phyloP scores from a whole-genome alignment of 2,329 filamentous ascomycete genomes.

The Verticillium longisporum region DNA sequence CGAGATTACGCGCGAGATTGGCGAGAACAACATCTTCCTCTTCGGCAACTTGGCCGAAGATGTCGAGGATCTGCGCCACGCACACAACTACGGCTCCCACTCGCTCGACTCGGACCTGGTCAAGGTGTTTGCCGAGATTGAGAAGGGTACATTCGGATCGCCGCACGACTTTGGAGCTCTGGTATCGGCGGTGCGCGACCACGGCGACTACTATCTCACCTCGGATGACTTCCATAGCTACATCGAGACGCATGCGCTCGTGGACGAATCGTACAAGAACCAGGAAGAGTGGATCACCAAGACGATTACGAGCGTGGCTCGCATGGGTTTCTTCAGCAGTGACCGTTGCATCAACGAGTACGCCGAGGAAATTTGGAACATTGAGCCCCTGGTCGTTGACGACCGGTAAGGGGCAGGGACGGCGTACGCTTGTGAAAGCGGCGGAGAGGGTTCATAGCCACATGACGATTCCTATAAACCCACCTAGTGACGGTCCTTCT shows the following conservation, averaged over 20 bases:
- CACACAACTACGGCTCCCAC: constrained; percentile 78
- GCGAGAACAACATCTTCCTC: constrained; percentile 96
- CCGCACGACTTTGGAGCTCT: constrained; percentile 73
- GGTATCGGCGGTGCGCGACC: constrained; percentile 77
- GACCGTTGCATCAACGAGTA: constrained; percentile 97
- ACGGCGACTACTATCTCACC: constrained; percentile 96
- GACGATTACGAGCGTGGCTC: constrained; percentile 77
- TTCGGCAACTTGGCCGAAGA: constrained; percentile 95
- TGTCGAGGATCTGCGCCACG: constrained; percentile 90
- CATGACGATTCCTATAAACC: too few relatives aligned
- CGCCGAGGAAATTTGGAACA: constrained; percentile 94
- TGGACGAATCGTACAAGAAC: constrained; percentile 88
- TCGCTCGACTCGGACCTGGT: constrained; percentile 68
- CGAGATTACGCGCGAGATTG: constrained; percentile 95
- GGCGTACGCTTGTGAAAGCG: too few relatives aligned
- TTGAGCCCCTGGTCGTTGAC: constrained; percentile 65
- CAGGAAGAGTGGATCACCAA: constrained; percentile 91
- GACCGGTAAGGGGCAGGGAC: constrained; percentile 9
- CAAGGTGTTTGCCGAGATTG: constrained; percentile 79
- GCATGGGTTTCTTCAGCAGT: constrained; percentile 97
- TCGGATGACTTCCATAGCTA: constrained; percentile 97
- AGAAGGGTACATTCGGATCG: constrained; percentile 74
- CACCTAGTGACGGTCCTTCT: too few relatives aligned
- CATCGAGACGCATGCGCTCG: constrained; percentile 80
- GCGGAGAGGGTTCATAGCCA: too few relatives aligned